phyloP scores from a whole-genome alignment of 2,329 filamentous ascomycete genomes.

The Berkeleyomyces rouxiae region DNA sequence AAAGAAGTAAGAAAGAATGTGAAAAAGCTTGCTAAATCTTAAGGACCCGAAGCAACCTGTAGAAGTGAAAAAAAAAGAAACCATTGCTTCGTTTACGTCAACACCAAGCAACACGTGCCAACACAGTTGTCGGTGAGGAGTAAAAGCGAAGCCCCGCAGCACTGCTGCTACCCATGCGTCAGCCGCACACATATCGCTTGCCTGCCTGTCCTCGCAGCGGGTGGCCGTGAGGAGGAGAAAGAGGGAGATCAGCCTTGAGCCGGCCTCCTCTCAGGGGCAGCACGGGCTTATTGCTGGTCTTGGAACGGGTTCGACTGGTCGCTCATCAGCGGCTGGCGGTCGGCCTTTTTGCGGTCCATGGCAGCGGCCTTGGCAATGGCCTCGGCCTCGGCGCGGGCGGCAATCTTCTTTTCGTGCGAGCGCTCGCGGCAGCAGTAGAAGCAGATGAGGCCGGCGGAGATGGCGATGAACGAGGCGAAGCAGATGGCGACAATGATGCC shows the following conservation, averaged over 20 bases:
- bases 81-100: background rate
- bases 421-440: slow-evolving; percentile 37
- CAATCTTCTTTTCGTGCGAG: slow-evolving; percentile 26
- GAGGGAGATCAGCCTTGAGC: slow-evolving; percentile 5
- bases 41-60: background rate
- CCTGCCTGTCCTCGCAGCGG: background rate
- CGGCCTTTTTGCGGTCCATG: slow-evolving; percentile 24
- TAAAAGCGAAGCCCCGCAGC: background rate
- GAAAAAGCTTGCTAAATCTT: background rate
- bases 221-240: background rate
- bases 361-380: slow-evolving; percentile 30
- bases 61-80: background rate
- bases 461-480: slow-evolving; percentile 27
- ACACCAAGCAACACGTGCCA: background rate
- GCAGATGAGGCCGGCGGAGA: slow-evolving; percentile 26
- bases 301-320: slow-evolving; percentile 22
- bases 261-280: slow-evolving; percentile 9
- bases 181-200: background rate
- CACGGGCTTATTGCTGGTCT: slow-evolving; percentile 18
- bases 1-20: background rate
- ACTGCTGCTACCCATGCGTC: background rate
- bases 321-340: slow-evolving; percentile 24
- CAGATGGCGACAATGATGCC: slow-evolving; percentile 33
- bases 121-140: background rate
- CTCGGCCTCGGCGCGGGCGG: slow-evolving; percentile 32